phyloP scores from a whole-genome alignment of 192 early-diverging fungal genomes.

The Coemansia sp. region DNA sequence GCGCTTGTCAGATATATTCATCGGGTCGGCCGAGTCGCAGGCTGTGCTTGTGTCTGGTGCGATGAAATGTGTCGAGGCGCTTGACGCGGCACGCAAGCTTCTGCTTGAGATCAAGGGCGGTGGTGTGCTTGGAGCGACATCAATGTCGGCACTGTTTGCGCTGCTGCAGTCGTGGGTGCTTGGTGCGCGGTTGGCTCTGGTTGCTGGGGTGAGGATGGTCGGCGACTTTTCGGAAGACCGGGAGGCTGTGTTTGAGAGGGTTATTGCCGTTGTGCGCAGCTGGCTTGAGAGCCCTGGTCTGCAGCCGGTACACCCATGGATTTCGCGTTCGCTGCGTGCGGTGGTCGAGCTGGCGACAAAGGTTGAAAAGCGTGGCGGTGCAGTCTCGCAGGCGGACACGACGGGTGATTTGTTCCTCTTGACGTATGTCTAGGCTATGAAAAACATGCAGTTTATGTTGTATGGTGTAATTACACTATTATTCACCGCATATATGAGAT shows the following conservation, averaged over 20 bases:
- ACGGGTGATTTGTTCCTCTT: constrained; percentile 32
- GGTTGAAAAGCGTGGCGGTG: neutral
- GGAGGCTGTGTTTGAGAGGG: constrained; percentile 1
- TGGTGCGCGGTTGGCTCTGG: constrained; percentile 38
- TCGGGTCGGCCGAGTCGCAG: neutral
- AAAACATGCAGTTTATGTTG: too few relatives aligned
- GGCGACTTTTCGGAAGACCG: neutral
- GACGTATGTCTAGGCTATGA: constrained; percentile 18
- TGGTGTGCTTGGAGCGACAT: constrained; percentile 26
- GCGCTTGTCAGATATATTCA: constrained; percentile 10
- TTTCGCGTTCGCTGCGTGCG: constrained; percentile 18
- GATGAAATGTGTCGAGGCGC: constrained; percentile 32
- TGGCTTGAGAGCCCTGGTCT: constrained; percentile 19
- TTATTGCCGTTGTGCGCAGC: constrained; percentile 6
- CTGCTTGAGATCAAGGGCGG: constrained; percentile 19
- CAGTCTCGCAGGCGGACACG: constrained; percentile 17
- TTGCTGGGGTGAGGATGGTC: constrained; percentile 18
- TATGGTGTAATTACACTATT: too few relatives aligned
- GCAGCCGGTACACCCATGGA: constrained; percentile 41
- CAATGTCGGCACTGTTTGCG: constrained; percentile 28
- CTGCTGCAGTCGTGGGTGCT: constrained; percentile 50
- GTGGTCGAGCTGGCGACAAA: constrained; percentile 3
- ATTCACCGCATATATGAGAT: too few relatives aligned
- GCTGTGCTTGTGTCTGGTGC: constrained; percentile 8
- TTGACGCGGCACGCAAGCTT: constrained; percentile 17